Percentiles rank a stretch among this genome's conserved stretches.
These are phyloP conservation scores for Xerocomellus chrysenteron DNA, from an alignment of 768 basidiomycete species.

Conservation along the genomic window DNA sequence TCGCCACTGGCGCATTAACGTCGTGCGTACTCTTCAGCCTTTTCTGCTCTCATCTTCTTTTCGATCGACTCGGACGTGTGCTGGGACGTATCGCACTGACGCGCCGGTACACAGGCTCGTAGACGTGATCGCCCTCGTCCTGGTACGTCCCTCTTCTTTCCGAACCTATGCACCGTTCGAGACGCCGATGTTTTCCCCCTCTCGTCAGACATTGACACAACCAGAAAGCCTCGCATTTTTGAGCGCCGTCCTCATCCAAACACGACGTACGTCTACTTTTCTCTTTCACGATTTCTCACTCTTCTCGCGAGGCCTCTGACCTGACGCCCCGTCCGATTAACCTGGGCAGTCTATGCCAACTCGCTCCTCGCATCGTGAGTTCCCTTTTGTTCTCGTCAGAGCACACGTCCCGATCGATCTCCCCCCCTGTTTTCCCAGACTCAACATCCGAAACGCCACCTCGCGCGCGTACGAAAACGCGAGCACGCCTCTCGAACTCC, in stretches of 20 bases:
- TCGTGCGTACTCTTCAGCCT: conserved; percentile 12
- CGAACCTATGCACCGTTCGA: background rate
- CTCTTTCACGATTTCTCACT: background rate
- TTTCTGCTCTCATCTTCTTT: background rate
- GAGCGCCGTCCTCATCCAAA: conserved; percentile 24
- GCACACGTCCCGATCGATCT: no score
- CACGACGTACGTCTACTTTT: conserved; percentile 22
- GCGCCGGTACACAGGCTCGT: conserved; percentile 12
- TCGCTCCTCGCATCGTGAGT: conserved; percentile 30
- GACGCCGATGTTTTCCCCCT: no score
- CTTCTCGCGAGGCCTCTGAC: no score
- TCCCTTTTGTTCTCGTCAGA: no score
- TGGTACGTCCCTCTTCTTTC: conserved; percentile 12
- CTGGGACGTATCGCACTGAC: background rate
- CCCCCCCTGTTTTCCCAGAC: background rate
- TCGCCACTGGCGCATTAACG: conserved; percentile 27
- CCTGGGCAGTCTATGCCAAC: conserved; percentile 27
- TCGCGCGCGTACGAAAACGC: conserved; percentile 10
- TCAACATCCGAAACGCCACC: conserved; percentile 28
- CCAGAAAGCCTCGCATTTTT: conserved; percentile 20
- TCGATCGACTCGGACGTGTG: background rate
- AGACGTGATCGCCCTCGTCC: conserved; percentile 25
- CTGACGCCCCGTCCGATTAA: background rate
- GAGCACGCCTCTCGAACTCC: conserved; percentile 6
- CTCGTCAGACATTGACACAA: conserved; percentile 17